Base-by-base conservation (phyloP, 2,329 filamentous ascomycete genomes). In the Sporothrix sp. region DNA sequence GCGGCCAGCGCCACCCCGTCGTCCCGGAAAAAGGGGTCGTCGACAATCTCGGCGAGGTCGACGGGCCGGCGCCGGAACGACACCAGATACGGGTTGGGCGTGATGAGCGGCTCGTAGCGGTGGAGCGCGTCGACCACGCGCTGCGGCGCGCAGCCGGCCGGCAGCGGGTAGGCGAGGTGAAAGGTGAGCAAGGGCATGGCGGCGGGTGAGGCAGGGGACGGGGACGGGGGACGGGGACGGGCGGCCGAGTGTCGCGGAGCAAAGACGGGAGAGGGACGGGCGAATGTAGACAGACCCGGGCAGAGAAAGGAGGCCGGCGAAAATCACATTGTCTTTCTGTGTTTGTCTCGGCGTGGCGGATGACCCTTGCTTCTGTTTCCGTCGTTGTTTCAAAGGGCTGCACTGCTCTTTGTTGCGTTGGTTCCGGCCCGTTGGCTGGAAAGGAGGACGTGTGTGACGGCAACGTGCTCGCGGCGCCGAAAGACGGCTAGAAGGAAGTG, bases 161-260 rank as follows among this genome's bases (percentile, higher is more conserved):
- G 71, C n/a, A 74, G 62, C 11, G 71, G 67, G 47, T 69, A 61
- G 45, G 66, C 61, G 33, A 72, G 66, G 50, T 62, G 63, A 54
- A 72, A 61, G 21, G 60, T 55, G 52, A 67, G 60, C 14, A 56
- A 54, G n/a, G 62, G 59, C 63, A 68, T 69, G 35, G 57, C 56
- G 35, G 23, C 6, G 21, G n/a, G 14, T 3, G 43, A n/a, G 20
- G n/a, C n/a, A 38, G 27, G 2, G 39, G 16, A 11, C 9, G 9
- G 18, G 32, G 13, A 16, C 8, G 37, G 20, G 9, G 27, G 28
- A 33, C n/a, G 28, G 9, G 18, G 20, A 13, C 16, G 14, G 40
- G 3, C 10, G 8, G 11, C 14, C n/a, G 33, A 14, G 14, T 8
- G n/a, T 9, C n/a, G 40, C 18, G 25, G 13, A 9, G 36, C 18